Evolutionary conservation across 78 protist genomes (phyloP), one percentile per base, ranked within the genome.

Genomic region (Dictyostelium capitatum): DNA sequence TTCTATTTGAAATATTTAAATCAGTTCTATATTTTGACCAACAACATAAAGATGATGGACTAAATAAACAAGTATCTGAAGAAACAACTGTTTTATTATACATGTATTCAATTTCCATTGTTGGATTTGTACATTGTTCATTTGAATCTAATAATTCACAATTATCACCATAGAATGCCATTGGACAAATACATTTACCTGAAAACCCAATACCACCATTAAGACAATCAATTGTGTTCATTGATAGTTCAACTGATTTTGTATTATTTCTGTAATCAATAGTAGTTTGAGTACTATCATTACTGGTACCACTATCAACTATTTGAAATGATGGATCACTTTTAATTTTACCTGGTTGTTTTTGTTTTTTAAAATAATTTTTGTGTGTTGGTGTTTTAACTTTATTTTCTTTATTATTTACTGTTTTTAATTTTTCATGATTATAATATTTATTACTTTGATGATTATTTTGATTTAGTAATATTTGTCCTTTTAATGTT

Each of bases 171-270:
- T 8, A 0, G 15, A 41, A 83, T 1, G 23, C 37, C 1, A 6
- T 47, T 41, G 90, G 69, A 72, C 90, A 83, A 3, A 83, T 72
- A 72, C 90, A 83, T 28, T 47, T 8, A 53, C 70, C 28, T 9
- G 43, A 47, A 15, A 37, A 48, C 3, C 78, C 75, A 50, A 48
- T 50, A 17, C 75, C 79, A 69, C 90, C 90, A 83, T 69, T 69
- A 14, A 17, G 14, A 82, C 89, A 82, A 1, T 23, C 3, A 51
- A 67, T 50, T 6, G 20, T 14, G 14, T 30, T 14, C 53, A 70
- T 70, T 37, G 78, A 70, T 17, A 41, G 14, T 70, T 28, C 23
- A 37, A 37, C n/a, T n/a, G n/a, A n/a, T n/a, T n/a, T n/a, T n/a
- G n/a, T n/a, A n/a, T n/a, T n/a, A n/a, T n/a, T n/a, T n/a, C n/a